Evolutionary conservation across 2,329 filamentous ascomycete species (phyloP).

Genomic region (Zopfia rhizophila): DNA sequence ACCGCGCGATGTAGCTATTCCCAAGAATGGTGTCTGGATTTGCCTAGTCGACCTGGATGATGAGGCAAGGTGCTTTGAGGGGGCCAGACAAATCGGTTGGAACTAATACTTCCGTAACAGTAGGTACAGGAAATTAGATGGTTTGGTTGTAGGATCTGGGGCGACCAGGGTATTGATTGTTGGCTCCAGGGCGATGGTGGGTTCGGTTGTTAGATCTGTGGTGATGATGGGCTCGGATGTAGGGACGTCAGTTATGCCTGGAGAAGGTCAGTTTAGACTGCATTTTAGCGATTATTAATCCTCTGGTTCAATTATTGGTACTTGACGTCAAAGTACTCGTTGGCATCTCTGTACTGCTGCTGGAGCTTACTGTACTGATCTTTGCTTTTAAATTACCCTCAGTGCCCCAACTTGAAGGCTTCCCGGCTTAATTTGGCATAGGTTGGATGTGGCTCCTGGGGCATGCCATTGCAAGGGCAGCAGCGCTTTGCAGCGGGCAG

Average conservation of each 20-base stretch:
- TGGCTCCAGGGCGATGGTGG: conserved; percentile 11
- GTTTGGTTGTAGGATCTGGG: conserved; percentile 8
- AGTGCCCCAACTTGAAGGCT: conserved; percentile 30
- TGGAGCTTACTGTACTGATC: conserved; percentile 20
- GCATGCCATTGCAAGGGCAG: conserved; percentile 24
- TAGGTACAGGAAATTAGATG: conserved; percentile 14
- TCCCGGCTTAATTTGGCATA: conserved; percentile 18
- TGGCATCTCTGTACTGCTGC: conserved; percentile 22
- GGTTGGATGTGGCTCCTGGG: conserved; percentile 20
- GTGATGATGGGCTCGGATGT: conserved; percentile 23
- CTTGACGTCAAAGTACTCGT: conserved; percentile 20
- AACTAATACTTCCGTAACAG: conserved; percentile 26
- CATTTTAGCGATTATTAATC: background rate
- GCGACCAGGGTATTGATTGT: conserved; percentile 9
- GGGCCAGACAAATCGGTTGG: conserved; percentile 41
- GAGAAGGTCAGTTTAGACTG: conserved; percentile 2
- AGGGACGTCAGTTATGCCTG: conserved; percentile 17
- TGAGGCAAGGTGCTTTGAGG: conserved; percentile 51
- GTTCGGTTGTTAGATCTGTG: conserved; percentile 17
- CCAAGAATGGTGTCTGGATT: conserved; percentile 54
- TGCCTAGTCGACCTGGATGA: conserved; percentile 48
- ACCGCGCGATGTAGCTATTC: conserved; percentile 53
- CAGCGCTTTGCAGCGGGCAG: conserved; percentile 19
- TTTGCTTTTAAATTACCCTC: conserved; percentile 41
- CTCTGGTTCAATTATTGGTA: conserved; percentile 23